Percentiles rank a stretch among this genome's conserved stretches.
Conservation (phyloP, 192 early-diverging fungal genomes). For the Pilobolus umbonatus region DNA sequence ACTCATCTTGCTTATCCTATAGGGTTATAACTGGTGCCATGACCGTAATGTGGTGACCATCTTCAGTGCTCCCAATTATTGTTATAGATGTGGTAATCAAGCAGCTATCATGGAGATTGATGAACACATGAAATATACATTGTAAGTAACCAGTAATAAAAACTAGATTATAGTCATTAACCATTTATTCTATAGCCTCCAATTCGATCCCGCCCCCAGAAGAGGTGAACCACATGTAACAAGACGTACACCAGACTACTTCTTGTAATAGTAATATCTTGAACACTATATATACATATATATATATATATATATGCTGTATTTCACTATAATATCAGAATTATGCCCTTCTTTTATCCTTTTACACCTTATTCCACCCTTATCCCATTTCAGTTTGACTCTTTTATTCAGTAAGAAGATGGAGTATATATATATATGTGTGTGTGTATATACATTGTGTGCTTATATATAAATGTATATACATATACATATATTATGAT, state of each 20-base stretch:
- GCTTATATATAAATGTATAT: too few relatives aligned
- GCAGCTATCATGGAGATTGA: slow-evolving; percentile 99
- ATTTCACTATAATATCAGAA: too few relatives aligned
- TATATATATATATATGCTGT: too few relatives aligned
- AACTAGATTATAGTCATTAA: not conserved
- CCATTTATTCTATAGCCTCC: slow-evolving; percentile 48
- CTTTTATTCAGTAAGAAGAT: too few relatives aligned
- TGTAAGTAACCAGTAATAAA: slow-evolving; percentile 51
- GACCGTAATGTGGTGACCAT: slow-evolving; percentile 99
- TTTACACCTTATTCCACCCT: too few relatives aligned
- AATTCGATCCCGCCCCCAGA: slow-evolving; percentile 97
- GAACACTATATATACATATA: too few relatives aligned
- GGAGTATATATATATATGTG: too few relatives aligned
- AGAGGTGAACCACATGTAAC: slow-evolving; percentile 98
- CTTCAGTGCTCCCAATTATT: slow-evolving; percentile 99
- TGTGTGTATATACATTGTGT: too few relatives aligned
- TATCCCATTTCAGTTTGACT: too few relatives aligned
- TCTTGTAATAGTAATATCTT: slow-evolving; percentile 74
- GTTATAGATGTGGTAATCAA: slow-evolving; percentile 99
- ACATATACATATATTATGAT: too few relatives aligned
- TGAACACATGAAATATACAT: slow-evolving; percentile 98
- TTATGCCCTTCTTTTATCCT: too few relatives aligned
- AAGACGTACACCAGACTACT: slow-evolving; percentile 97
- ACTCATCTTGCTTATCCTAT: slow-evolving; percentile 38
- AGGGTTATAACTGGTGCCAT: slow-evolving; percentile 99